phyloP scores from a whole-genome alignment of 2,329 filamentous ascomycete species.

The Metarhizium album region DNA sequence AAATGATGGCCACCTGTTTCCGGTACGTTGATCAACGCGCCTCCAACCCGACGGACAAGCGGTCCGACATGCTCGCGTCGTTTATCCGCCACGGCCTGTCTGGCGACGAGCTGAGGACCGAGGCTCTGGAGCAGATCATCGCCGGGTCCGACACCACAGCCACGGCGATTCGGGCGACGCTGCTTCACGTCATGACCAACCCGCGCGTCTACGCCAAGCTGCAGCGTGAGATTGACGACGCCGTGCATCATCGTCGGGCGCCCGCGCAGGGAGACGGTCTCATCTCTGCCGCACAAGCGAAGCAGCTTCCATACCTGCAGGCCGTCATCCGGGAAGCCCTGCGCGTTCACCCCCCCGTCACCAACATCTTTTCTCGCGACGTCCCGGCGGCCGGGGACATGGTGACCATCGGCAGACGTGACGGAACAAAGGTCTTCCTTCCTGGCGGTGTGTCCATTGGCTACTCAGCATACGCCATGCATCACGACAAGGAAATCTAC shows the following conservation, averaged over 20 bases:
- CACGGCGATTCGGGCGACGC: slow-evolving; percentile 29
- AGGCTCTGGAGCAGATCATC: slow-evolving; percentile 20
- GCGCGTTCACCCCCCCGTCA: slow-evolving; percentile 18
- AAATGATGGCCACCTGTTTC: slow-evolving; percentile 21
- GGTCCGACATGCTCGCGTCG: slow-evolving; percentile 29
- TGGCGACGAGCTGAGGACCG: slow-evolving; percentile 21
- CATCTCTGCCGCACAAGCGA: slow-evolving; percentile 24
- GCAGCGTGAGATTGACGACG: slow-evolving; percentile 36
- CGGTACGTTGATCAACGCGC: slow-evolving; percentile 17
- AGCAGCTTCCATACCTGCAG: slow-evolving; percentile 28
- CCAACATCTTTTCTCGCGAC: slow-evolving; percentile 17
- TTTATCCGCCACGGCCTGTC: slow-evolving; percentile 28
- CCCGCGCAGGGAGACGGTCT: background rate
- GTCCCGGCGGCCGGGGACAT: slow-evolving; percentile 13
- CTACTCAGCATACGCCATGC: slow-evolving; percentile 20
- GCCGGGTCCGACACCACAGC: slow-evolving; percentile 44
- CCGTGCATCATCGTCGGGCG: slow-evolving; percentile 27
- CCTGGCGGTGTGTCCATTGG: slow-evolving; percentile 21
- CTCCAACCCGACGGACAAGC: slow-evolving; percentile 14
- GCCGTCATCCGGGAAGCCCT: slow-evolving; percentile 36
- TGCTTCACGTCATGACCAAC: slow-evolving; percentile 41
- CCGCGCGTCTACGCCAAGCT: slow-evolving; percentile 35
- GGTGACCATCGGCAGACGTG: slow-evolving; percentile 15
- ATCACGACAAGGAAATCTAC: slow-evolving; percentile 19
- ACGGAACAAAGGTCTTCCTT: slow-evolving; percentile 21